A percentile compares a stretch with the other conserved stretches of the same genome.
phyloP scores from a whole-genome alignment of 345 rosid genomes.

The rapeseed (Brassica napus) region Da-Ae NC_063443.1:13652501-13653000 shows the following conservation, averaged over 20 bases:
- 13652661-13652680: conserved; percentile 72
- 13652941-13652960: conserved; percentile 37
- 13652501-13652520: conserved; percentile 57
- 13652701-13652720: conserved; percentile 95
- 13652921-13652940: conserved; percentile 64
- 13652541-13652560: conserved; percentile 63
- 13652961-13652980: conserved; percentile 31
- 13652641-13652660: conserved; percentile 67
- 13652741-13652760: conserved; percentile 79
- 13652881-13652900: conserved; percentile 57
- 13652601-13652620: conserved; percentile 48
- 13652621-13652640: conserved; percentile 40
- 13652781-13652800: conserved; percentile 65
- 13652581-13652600: conserved; percentile 40
- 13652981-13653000: conserved; percentile 29
- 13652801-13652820: conserved; percentile 52
- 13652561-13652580: conserved; percentile 52
- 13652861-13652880: conserved; percentile 58
- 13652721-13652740: conserved; percentile 63
- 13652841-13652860: conserved; percentile 48
- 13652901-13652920: conserved; percentile 79
- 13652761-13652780: conserved; percentile 79
- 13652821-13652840: conserved; percentile 37
- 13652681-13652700: conserved; percentile 83
- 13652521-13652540: conserved; percentile 46